Evolutionary conservation across 176 grass and related monocot species (phyloP).

Genomic region (Musa beccarii): DNA sequence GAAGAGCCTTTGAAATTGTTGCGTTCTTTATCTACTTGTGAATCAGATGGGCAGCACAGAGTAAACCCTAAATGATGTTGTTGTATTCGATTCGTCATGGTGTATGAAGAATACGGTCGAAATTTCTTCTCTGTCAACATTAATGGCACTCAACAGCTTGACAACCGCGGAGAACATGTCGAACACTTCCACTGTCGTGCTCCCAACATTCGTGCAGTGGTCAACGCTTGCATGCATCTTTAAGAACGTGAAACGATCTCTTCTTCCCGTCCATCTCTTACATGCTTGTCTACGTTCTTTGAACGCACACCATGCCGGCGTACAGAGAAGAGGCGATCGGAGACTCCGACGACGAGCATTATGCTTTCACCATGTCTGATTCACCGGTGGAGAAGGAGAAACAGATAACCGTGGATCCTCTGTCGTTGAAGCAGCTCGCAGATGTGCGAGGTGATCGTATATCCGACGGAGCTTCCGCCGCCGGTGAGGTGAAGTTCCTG

Average conservation of each 20-base stretch:
- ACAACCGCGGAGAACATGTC: neutral
- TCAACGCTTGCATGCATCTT: neutral
- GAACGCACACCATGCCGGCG: neutral
- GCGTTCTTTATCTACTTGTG: no score
- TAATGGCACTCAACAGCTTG: neutral
- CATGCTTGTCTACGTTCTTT: neutral
- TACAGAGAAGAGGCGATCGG: neutral
- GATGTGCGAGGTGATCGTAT: conserved; percentile 37
- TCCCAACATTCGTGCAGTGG: neutral
- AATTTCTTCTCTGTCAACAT: neutral
- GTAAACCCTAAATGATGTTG: no score
- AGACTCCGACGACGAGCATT: neutral
- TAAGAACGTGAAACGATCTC: neutral
- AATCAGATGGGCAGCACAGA: no score
- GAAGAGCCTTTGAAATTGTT: no score
- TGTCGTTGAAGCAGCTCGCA: conserved; percentile 49
- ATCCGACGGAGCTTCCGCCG: no score
- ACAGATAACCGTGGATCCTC: conserved; percentile 60
- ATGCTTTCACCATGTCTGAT: neutral
- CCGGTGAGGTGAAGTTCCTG: no score
- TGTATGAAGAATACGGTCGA: neutral
- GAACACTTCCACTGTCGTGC: neutral
- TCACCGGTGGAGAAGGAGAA: conserved; percentile 37
- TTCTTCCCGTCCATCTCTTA: neutral
- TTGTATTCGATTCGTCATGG: no score